Evolutionary conservation across 225 moss, liverwort and hornwort species (phyloP), one percentile per base, ranked within the genome.

Genomic region (Sphagnum tenellum): DNA sequence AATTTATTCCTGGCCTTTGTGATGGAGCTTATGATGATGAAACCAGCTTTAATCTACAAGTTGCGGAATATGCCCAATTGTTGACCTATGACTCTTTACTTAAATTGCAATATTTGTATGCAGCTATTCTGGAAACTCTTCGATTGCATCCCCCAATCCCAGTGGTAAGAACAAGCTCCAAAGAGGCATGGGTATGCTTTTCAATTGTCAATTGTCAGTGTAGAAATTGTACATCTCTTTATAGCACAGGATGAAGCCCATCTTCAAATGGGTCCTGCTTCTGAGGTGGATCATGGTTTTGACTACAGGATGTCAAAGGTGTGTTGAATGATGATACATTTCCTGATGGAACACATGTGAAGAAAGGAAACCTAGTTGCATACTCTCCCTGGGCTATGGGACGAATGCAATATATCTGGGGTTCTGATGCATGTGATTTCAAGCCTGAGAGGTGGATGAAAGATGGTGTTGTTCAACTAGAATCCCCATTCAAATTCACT

Each of bases 401-500:
- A 1, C 77, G 90, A 55, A 76, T 88, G 88, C 74, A 67, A 0
- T 67, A 71, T 12, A n/a, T 93, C 2, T 93, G 93, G 93, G 90
- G 90, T 4, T 63, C 75, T 0, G 90, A 93, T 7, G 88, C 90
- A 0, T 46, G 60, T 2, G 64, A 78, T 49, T 93, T 83, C 71
- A 80, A 71, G 48, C 93, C 90, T 0, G 86, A 86, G 49, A 75
- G 93, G 48, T 93, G 93, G 93, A 78, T 93, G 7, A 67, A 57
- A 6, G 59, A 77, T 2, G 88, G 88, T 3, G 76, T 68, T 3
- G 83, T 90, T 47, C 74, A 73, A 44, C 74, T 62, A 2, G 86
- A 81, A 68, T 86, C 88, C 47, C 83, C 86, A 3, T 93, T 82
- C 73, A 93, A 90, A 57, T 93, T 90, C 64, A 46, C 86, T 12